phyloP scores from a whole-genome alignment of 192 early-diverging fungal genomes.

The Gaertneriomyces sp. region DNA sequence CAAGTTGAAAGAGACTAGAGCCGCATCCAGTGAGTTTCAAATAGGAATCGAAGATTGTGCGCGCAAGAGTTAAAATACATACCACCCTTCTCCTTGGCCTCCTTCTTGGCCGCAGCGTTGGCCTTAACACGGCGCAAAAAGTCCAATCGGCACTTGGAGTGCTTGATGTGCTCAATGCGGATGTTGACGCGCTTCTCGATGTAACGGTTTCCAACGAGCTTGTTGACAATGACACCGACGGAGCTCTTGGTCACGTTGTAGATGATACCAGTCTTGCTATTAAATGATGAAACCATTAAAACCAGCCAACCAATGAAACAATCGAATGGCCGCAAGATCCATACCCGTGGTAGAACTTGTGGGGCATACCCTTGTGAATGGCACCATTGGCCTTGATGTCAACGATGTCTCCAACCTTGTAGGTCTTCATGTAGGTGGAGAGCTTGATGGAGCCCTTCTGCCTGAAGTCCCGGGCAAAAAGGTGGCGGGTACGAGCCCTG shows the following conservation, averaged over 20 bases:
- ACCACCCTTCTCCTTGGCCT: slow-evolving; percentile 78
- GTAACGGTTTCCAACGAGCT: slow-evolving; percentile 97
- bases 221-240: slow-evolving; percentile 98
- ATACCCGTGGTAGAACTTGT: slow-evolving; percentile 99
- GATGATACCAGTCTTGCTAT: slow-evolving; percentile 92
- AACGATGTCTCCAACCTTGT: slow-evolving; percentile 99
- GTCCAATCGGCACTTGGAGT: slow-evolving; percentile 98
- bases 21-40: slow-evolving; percentile 2
- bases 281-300: slow-evolving; percentile 1
- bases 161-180: slow-evolving; percentile 97
- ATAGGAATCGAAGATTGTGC: neutral
- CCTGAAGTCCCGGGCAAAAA: slow-evolving; percentile 97
- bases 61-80: neutral
- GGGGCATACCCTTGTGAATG: slow-evolving; percentile 99
- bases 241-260: slow-evolving; percentile 99
- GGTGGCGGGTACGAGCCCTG: slow-evolving; percentile 96
- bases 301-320: neutral
- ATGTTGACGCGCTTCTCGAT: slow-evolving; percentile 98
- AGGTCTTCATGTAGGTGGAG: slow-evolving; percentile 97
- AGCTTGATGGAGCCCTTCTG: slow-evolving; percentile 87
- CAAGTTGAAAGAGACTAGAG: slow-evolving; percentile 60
- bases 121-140: slow-evolving; percentile 97
- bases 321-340: slow-evolving; percentile 4
- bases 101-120: slow-evolving; percentile 80
- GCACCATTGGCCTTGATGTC: slow-evolving; percentile 99